Evolutionary conservation across 306 rosid genomes (phyloP), one percentile per base, ranked within the genome.

Genomic region (Sicyos baderoa): DNA sequence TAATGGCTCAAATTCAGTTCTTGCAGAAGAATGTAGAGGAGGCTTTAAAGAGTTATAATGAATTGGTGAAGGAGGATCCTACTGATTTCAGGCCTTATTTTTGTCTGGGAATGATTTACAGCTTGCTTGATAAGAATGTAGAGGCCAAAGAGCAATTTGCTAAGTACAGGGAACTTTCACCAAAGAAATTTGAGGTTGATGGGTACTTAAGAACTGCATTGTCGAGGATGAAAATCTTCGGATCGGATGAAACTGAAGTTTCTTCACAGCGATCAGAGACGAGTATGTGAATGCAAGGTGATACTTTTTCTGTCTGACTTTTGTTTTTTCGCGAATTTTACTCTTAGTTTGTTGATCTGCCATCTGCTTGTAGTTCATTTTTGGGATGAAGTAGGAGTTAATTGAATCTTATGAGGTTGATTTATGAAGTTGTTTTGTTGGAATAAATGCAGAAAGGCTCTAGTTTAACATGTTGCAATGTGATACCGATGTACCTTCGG

Each of bases 151-250:
- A 86, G 74, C 88, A 89, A 55, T 92, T 92, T 59, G 82, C 75
- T 7, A 92, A 84, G 79, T 92, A 89, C 74, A 71, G 84, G 47
- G 86, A 87, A 59, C 84, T 89, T 58, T 87, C 95, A 15, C 98
- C 95, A 0, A 92, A 87, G 80, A 89, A 92, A 75, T 87, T 87
- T 44, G 96, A 92, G 76, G 95, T 89, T 54, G 98, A 92, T 70
- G 96, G 98, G 0, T 89, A 83, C 76, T 81, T 87, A 78, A 79
- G 95, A 68, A 75, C 81, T 16, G 88, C 96, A 54, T 77, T 92
- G 80, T 92, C 98, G 4, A 83, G 84, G 80, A 82, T 89, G 82
- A 92, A 92, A 82, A 73, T 89, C 1, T 87, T 87, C 73, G 95
- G 93, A 49, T 69, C 88, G 0, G 89, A 92, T 56, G 86, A 89